phyloP scores from a whole-genome alignment of 306 rosid genomes.

The Psophocarpus tetragonolobus region DNA sequence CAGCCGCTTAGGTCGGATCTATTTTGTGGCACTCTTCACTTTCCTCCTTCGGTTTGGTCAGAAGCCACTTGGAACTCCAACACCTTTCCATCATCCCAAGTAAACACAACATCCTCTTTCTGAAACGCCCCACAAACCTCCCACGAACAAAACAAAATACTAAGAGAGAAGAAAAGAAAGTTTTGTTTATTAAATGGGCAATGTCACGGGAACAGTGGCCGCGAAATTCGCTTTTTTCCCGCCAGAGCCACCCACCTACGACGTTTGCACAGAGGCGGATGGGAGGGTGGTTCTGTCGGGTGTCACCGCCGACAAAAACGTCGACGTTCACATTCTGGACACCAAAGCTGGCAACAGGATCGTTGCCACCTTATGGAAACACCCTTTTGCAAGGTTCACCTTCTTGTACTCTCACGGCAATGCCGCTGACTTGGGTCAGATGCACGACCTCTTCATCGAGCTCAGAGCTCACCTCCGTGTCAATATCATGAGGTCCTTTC shows the following conservation, averaged over 20 bases:
- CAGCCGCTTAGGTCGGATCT: slow-evolving; percentile 81
- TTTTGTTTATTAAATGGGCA: slow-evolving; percentile 71
- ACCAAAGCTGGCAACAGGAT: slow-evolving; percentile 77
- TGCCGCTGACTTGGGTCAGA: slow-evolving; percentile 98
- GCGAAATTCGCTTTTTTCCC: slow-evolving; percentile 98
- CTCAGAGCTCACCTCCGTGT: slow-evolving; percentile 97
- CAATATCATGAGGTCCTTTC: slow-evolving; percentile 78
- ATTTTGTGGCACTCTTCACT: slow-evolving; percentile 43
- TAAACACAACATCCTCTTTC: slow-evolving; percentile 30
- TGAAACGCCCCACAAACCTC: neutral
- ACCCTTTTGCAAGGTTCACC: slow-evolving; percentile 85
- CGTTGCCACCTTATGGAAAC: slow-evolving; percentile 89
- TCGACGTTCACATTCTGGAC: slow-evolving; percentile 63
- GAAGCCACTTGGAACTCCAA: slow-evolving; percentile 38
- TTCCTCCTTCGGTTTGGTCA: slow-evolving; percentile 47
- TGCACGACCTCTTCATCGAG: slow-evolving; percentile 88
- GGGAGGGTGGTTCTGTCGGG: slow-evolving; percentile 70
- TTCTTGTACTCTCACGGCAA: slow-evolving; percentile 94
- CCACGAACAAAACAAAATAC: neutral
- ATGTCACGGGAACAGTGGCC: slow-evolving; percentile 87
- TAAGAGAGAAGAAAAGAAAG: slow-evolving; percentile 21
- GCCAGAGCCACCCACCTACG: slow-evolving; percentile 95
- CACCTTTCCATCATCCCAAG: slow-evolving; percentile 48
- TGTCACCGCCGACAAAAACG: slow-evolving; percentile 67
- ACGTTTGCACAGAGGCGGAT: slow-evolving; percentile 51